Evolutionary conservation across 352 stramenopile genomes (phyloP).

Genomic region (Elongisporangium anandrum): DNA sequence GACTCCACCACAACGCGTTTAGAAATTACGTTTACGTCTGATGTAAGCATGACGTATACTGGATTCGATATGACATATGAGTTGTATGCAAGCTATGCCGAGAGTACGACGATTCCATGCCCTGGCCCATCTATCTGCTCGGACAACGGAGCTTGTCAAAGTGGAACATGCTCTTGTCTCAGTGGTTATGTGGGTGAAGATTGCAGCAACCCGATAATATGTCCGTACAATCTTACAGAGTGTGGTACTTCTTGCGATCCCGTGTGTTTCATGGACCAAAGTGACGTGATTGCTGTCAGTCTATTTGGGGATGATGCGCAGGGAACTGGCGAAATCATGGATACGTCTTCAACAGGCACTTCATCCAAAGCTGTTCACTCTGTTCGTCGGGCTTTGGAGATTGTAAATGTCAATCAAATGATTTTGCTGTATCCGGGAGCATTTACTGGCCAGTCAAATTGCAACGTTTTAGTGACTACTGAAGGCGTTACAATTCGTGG

Average conservation of each 20-base stretch:
- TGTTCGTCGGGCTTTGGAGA: conserved; percentile 31
- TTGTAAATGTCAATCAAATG: conserved; percentile 21
- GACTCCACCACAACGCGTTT: conserved; percentile 21
- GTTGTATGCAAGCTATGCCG: conserved; percentile 6
- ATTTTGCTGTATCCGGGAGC: conserved; percentile 52
- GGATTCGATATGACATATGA: conserved; percentile 47
- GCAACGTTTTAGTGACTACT: conserved; percentile 20
- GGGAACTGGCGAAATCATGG: conserved; percentile 52
- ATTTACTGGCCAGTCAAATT: conserved; percentile 32
- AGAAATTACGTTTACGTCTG: conserved; percentile 31
- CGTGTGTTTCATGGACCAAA: conserved; percentile 24
- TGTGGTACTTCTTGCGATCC: conserved; percentile 36
- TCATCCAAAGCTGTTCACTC: conserved; percentile 48
- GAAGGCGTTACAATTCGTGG: conserved; percentile 31
- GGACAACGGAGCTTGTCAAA: conserved; percentile 38
- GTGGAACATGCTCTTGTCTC: conserved; percentile 44
- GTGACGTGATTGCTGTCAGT: conserved; percentile 45
- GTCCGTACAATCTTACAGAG: conserved; percentile 21
- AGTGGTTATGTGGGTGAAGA: conserved; percentile 58
- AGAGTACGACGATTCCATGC: conserved; percentile 21
- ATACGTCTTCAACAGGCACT: conserved; percentile 34
- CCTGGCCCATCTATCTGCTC: conserved; percentile 34
- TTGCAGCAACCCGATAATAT: conserved; percentile 53
- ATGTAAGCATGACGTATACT: conserved; percentile 32
- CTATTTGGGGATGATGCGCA: conserved; percentile 39